Evolutionary conservation across 371 early-diverging fungal species (phyloP), one percentile per base, ranked within the genome.

Genomic region (Apophysomyces elegans): DNA sequence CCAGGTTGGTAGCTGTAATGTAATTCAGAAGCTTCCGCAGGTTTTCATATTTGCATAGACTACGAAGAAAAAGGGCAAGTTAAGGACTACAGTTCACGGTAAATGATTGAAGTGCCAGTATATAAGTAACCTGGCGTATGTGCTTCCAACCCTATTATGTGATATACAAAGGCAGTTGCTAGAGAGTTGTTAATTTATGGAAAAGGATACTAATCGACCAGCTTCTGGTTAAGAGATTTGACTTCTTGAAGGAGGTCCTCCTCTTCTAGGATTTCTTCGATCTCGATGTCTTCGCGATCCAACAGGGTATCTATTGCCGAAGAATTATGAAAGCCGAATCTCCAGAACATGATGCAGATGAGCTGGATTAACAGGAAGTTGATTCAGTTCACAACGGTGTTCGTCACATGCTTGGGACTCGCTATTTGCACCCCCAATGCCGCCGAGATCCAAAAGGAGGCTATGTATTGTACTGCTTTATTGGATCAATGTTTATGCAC

Each of bases 201-300:
- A 37, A 50, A 50, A 65, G 46, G 75, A 74, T 87, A 93, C 93
- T 88, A 92, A 63, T 91, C 90, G 59, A 93, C 80, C 46, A 93
- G 87, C 70, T 90, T 89, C 58, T 86, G 76, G 72, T 91, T 92
- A 58, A 88, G 87, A n/a, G 87, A 75, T 71, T 93, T 93, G 82
- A 89, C 89, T 75, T 93, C 92, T 78, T 93, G 94, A 59, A 93
- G 79, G 64, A 93, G 75, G 73, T 93, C 93, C 64, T 92, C 92
- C 68, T 92, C 91, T 65, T 90, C 91, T 50, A 93, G 77, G 58
- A 93, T 75, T 66, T 91, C 92, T 47, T 91, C 90, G 45, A 92
- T 78, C 16, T 88, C 88, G 54, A 88, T 81, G 63, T 88, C 87
- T 56, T 90, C 91, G 63, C 86, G 88, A 59, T 92, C 92, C 47